Conservation (phyloP, 2,329 filamentous ascomycete species). For the Chaetomiaceae sp. region DNA sequence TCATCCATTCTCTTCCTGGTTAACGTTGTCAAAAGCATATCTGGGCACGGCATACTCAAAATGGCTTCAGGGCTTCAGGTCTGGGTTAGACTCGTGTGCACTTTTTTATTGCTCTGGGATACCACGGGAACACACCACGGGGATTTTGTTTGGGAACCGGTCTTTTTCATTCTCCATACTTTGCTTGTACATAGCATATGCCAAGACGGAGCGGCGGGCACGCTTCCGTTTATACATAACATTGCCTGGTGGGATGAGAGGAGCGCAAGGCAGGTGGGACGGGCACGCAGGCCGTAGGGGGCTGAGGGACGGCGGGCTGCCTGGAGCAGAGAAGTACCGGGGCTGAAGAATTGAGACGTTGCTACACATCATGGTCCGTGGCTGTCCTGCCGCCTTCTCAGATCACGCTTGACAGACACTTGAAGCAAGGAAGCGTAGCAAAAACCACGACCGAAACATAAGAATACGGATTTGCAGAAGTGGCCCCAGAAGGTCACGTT, state of each 20-base stretch:
- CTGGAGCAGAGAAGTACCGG: conserved; percentile 17
- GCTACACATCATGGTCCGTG: background rate
- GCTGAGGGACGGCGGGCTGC: conserved; percentile 11
- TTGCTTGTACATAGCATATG: no score
- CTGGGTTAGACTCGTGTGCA: background rate
- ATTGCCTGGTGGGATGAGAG: background rate
- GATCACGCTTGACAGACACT: no score
- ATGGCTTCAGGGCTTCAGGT: no score
- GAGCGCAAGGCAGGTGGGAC: background rate
- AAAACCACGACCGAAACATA: no score
- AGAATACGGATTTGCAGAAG: no score
- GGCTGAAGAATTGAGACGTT: background rate
- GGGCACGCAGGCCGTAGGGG: background rate
- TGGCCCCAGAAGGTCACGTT: no score
- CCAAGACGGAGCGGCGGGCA: conserved; percentile 15
- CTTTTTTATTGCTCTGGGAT: background rate
- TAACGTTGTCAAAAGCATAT: conserved; percentile 1
- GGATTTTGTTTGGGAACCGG: background rate
- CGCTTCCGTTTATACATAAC: conserved; percentile 13
- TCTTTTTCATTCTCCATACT: conserved; percentile 8
- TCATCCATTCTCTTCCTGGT: background rate
- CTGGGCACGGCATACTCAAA: conserved; percentile 5
- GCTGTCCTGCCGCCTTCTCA: no score
- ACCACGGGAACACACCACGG: conserved; percentile 12
- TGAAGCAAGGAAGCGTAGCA: no score